Base-by-base conservation (phyloP, 148 eudicot species). In the Fagopyrum homotropicum region DNA sequence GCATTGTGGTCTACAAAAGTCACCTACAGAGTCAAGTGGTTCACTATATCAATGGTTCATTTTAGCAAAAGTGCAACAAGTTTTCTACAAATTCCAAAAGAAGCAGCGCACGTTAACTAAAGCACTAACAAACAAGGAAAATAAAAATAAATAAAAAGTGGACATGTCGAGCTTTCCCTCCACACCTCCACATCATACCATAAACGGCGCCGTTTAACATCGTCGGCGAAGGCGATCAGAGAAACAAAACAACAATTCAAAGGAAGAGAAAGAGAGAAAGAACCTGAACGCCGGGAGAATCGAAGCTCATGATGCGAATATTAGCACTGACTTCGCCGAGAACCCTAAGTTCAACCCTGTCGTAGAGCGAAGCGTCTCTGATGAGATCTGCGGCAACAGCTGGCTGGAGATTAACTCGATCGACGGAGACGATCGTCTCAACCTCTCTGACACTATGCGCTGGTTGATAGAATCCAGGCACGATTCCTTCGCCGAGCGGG, bases 321-420 rank as follows among this genome's bases (percentile, higher is more conserved):
- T 88, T 94, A n/a, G 97, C 98, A 14, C 93, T 87, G 40, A 91
- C 93, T 76, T 94, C 98, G 1, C 97, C 98, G 77, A 90, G 60
- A 19, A 94, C 86, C 87, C 91, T 83, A 14, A 94, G 79, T 45
- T 91, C 96, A 12, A 94, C 96, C 82, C 96, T 86, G 61, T 94
- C 98, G 72, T 94, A 83, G 72, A 91, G 22, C 57, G 84, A 56
- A 0, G 93, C 98, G 75, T 94, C 97, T 5, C 83, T 80, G 1
- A 94, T 61, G 81, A 94, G 78, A 77, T 91, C 93, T 0, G 88
- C 61, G 0, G 97, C 98, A 69, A 90, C 98, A 0, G 91, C 83
- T 40, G 91, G 90, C 81, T 90, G 78, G 71, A 94, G 64, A 66
- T 82, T 91, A 2, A 94, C 97, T 75, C 86, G 78, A 60, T 94